Conservation (phyloP, 2,329 filamentous ascomycete species). For the Macrophomina phaseolina region DNA sequence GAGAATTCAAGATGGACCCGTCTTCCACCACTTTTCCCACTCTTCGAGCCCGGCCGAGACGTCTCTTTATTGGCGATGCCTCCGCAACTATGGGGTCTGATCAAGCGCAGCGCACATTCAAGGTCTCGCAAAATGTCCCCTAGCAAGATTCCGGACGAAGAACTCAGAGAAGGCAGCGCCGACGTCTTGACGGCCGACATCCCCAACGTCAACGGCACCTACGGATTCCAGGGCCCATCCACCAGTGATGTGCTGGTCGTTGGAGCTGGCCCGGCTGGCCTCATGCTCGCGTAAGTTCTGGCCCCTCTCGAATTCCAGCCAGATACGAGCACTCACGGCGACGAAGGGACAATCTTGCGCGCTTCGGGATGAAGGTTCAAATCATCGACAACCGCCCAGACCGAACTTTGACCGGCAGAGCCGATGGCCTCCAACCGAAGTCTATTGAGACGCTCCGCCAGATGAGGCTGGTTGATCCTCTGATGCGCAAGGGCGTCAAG, state of each 20-base stretch:
- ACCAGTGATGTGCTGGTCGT: constrained; percentile 49
- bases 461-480: constrained; percentile 71
- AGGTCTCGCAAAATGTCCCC: constrained; percentile 42
- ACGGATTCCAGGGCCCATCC: constrained; percentile 28
- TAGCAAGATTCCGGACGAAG: constrained; percentile 35
- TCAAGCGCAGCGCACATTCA: constrained; percentile 30
- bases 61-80: constrained; percentile 22
- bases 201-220: constrained; percentile 26
- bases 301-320: not conserved
- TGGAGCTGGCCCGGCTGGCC: constrained; percentile 50
- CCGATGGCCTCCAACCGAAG: constrained; percentile 78
- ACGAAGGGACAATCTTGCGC: constrained; percentile 60
- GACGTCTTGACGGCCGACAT: constrained; percentile 28
- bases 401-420: constrained; percentile 70
- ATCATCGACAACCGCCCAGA: constrained; percentile 73
- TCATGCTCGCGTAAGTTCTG: constrained; percentile 48
- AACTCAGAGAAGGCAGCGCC: constrained; percentile 37
- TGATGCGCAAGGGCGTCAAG: constrained; percentile 70
- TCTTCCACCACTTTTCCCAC: constrained; percentile 27
- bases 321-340: no score
- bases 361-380: constrained; percentile 69
- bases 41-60: constrained; percentile 20
- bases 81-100: constrained; percentile 28
- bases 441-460: constrained; percentile 78
- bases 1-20: constrained; percentile 6